phyloP scores from a whole-genome alignment of 306 rosid genomes.

The Boehmeria nivea region DNA sequence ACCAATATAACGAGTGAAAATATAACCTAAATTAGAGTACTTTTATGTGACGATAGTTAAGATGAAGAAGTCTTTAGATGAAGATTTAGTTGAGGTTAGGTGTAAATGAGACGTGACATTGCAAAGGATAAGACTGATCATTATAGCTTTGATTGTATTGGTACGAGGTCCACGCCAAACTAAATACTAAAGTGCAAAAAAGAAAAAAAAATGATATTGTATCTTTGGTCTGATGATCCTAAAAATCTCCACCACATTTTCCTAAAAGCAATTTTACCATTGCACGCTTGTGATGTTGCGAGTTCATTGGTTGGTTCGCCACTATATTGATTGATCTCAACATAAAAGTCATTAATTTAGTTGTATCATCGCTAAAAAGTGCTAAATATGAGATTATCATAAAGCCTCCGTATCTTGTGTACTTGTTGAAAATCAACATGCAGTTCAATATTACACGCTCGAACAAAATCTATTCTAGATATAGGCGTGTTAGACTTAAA shows the following conservation, averaged over 20 bases:
- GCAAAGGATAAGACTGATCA: conserved; percentile 23
- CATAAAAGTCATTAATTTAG: too few species aligned
- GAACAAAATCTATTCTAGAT: too few species aligned
- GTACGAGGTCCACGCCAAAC: conserved; percentile 40
- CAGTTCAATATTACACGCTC: too few species aligned
- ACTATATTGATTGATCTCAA: background rate
- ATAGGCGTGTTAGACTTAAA: too few species aligned
- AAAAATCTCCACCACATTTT: conserved; percentile 10
- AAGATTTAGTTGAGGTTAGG: conserved; percentile 47
- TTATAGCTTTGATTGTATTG: conserved; percentile 6
- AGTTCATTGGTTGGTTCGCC: too few species aligned
- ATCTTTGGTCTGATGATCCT: conserved; percentile 27
- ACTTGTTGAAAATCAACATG: too few species aligned
- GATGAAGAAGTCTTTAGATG: conserved; percentile 27
- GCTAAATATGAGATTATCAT: background rate
- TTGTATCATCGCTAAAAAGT: background rate
- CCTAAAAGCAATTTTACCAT: background rate
- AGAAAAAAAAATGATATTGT: too few species aligned
- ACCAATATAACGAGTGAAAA: conserved; percentile 5
- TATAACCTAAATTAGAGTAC: conserved; percentile 9
- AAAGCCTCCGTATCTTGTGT: background rate
- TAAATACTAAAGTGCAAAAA: background rate
- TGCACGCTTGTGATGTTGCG: background rate
- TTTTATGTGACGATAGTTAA: too few species aligned
- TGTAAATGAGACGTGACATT: conserved; percentile 30